A percentile compares a stretch with the other conserved stretches of the same genome.
Conservation (phyloP, 257 asterid genomes). For the Gardenia jasminoides region DNA sequence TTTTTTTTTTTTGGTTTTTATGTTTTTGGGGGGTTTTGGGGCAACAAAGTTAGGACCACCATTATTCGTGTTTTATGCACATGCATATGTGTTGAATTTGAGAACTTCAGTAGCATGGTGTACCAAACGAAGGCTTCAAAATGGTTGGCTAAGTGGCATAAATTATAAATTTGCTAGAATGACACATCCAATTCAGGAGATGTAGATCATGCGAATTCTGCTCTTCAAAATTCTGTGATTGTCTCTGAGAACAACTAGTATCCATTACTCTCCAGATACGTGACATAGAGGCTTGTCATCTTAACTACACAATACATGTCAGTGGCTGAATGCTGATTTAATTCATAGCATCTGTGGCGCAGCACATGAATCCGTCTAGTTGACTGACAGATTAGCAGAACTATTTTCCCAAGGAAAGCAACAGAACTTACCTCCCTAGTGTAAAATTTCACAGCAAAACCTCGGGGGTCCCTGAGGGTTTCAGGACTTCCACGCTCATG, state of each 20-base stretch:
- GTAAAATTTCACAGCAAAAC: slow-evolving; percentile 65
- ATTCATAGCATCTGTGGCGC: not conserved
- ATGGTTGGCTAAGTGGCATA: not conserved
- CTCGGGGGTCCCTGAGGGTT: slow-evolving; percentile 93
- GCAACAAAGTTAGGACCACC: not conserved
- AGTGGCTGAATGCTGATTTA: not conserved
- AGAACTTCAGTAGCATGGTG: not conserved
- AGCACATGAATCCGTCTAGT: not conserved
- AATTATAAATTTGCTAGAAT: not conserved
- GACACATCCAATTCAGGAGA: not conserved
- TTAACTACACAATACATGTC: not conserved
- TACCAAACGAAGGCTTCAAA: not conserved
- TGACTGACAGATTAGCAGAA: not conserved
- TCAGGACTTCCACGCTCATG: slow-evolving; percentile 99
- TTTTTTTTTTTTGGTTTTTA: no score
- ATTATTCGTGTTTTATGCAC: no score
- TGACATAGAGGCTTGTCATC: not conserved
- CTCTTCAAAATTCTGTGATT: not conserved
- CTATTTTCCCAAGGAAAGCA: no score
- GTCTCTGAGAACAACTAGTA: not conserved
- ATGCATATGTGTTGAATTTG: not conserved
- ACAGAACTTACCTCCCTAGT: slow-evolving; percentile 48
- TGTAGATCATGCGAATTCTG: not conserved
- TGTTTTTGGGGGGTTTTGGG: not conserved
- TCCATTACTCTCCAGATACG: not conserved